Evolutionary conservation across 2,329 filamentous ascomycete species (phyloP), one percentile per base, ranked within the genome.

Genomic region (Ilyonectria mors-panacis): DNA sequence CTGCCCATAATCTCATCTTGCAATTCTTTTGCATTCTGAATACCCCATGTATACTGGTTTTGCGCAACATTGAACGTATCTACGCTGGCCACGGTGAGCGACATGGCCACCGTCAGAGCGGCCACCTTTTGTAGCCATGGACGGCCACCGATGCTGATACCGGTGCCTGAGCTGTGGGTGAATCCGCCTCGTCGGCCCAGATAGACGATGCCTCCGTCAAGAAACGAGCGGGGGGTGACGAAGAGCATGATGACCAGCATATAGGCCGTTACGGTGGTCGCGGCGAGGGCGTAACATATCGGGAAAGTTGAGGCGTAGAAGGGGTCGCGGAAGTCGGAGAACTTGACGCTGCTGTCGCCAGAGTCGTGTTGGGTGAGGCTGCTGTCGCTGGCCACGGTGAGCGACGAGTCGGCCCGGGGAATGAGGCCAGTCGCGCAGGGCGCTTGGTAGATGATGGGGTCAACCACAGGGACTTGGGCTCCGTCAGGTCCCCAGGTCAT

Each of bases 251-350:
- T 93, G 73, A 98, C 92, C 53, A 98, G 89, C 78, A 97, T 92
- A 82, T 97, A 98, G 55, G 94, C 92, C 56, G 97, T 92, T 62
- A 97, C 92, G 1, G 95, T 98, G 19, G 94, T 94, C 17, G 94
- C 93, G 63, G 94, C 94, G 60, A 98, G 92, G 51, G 95, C 95
- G 78, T 98, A 99, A 75, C 93, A 92, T 81, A 97, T 94, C 15
- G 96, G 95, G 50, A 96, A 95, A 21, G 94, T 94, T 42, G 95
- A 97, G 61, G 95, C 92, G 81, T 97, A 97, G 81, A 99, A 99
- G 9, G 94, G 94, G 76, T 97, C 94, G 70, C 89, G 87, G 61
- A 93, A 89, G 79, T 94, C 90, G 67, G 91, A 88, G 69, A 91
- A 81, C 42, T 81, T 78, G 28, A 80, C 78, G 23, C 70, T 73